Percentiles rank a stretch among this genome's conserved stretches.
These are phyloP conservation scores for Kodamaea kaohsiungensis DNA, from an alignment of 805 yeast genomes.

Conservation along the genomic window DNA sequence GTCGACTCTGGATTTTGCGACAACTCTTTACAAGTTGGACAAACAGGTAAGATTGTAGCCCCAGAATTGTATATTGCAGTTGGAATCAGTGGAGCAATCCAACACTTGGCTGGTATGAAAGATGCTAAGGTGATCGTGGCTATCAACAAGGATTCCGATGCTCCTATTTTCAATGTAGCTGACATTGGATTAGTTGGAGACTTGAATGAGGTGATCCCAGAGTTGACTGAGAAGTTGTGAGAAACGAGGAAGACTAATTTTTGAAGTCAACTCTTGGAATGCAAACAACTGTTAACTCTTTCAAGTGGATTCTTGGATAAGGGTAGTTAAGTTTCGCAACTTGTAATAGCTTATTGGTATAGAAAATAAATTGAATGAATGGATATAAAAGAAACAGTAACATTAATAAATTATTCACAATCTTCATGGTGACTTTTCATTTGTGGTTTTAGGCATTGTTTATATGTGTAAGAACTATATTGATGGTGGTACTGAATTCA, in stretches of 20 bases:
- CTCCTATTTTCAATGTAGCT: conserved; percentile 89
- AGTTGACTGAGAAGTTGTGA: conserved; percentile 73
- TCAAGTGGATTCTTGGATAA: no score
- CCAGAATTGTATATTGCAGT: conserved; percentile 93
- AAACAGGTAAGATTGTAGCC: conserved; percentile 96
- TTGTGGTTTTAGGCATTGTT: no score
- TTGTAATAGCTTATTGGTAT: no score
- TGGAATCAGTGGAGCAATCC: conserved; percentile 97
- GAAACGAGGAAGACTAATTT: neutral
- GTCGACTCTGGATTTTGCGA: conserved; percentile 96
- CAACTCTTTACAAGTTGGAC: conserved; percentile 95
- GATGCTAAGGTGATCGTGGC: conserved; percentile 93
- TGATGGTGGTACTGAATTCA: no score
- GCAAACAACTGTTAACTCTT: no score
- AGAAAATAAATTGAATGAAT: no score
- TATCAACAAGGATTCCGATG: conserved; percentile 90
- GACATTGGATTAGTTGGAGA: conserved; percentile 92
- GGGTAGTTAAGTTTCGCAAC: no score
- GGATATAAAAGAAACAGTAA: no score
- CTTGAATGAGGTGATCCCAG: conserved; percentile 84
- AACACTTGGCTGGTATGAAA: conserved; percentile 98
- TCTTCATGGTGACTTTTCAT: no score
- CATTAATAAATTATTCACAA: no score
- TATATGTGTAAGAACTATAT: no score
- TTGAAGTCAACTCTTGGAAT: neutral